phyloP scores from a whole-genome alignment of 345 rosid genomes.

The Atalantia buxifolia region DNA sequence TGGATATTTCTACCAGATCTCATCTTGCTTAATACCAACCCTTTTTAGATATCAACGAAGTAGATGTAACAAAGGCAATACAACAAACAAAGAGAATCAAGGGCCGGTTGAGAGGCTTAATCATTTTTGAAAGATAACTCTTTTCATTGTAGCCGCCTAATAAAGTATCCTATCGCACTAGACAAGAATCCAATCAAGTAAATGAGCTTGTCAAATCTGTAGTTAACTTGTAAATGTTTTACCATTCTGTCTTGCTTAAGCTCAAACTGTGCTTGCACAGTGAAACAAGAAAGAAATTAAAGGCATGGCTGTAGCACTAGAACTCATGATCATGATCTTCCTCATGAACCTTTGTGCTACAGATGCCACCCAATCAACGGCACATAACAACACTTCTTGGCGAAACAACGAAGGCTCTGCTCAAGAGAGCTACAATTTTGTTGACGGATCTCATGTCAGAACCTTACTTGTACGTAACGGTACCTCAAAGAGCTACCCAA shows the following conservation, averaged over 20 bases:
- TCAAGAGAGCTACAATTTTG: not conserved
- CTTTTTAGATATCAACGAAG: not conserved
- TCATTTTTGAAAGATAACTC: not conserved
- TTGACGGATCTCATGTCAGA: not conserved
- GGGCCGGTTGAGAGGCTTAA: not conserved
- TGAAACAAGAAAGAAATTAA: not conserved
- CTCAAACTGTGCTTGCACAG: not conserved
- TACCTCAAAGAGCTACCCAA: not conserved
- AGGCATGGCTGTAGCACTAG: not conserved
- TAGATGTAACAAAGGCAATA: not conserved
- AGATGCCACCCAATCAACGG: not conserved
- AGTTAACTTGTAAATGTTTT: not conserved
- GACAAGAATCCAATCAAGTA: not conserved
- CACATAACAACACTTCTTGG: not conserved
- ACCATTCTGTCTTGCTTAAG: not conserved
- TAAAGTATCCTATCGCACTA: not conserved
- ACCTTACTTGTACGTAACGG: not conserved
- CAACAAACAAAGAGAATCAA: not conserved
- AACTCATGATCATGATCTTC: not conserved
- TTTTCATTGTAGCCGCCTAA: not conserved
- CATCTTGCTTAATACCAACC: not conserved
- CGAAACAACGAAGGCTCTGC: not conserved
- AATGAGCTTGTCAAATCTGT: not conserved
- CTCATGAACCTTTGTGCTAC: not conserved
- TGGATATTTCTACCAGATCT: not conserved